Evolutionary conservation across 345 rosid species (phyloP).

Genomic region (Cochlearia excelsa): DNA sequence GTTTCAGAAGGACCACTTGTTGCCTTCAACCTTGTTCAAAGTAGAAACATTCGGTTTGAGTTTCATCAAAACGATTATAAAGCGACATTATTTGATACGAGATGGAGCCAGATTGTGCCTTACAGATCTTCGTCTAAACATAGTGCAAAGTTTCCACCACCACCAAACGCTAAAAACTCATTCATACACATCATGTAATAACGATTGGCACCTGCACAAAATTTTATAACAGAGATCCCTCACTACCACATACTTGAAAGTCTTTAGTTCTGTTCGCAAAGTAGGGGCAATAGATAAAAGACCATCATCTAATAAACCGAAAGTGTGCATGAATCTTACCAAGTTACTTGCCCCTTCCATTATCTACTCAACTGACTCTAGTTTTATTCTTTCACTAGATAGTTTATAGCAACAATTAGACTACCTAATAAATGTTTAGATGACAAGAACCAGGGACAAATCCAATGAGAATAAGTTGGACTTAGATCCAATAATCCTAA

Average conservation of each 20-base stretch:
- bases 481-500: no score
- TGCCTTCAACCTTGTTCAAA: constrained; percentile 65
- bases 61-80: background rate
- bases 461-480: constrained; percentile 5
- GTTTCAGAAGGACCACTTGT: constrained; percentile 88
- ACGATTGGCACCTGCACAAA: constrained; percentile 74
- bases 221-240: background rate
- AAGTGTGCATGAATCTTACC: background rate
- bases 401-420: constrained; percentile 1
- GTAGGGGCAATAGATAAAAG: background rate
- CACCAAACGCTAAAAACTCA: constrained; percentile 84
- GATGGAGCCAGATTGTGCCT: constrained; percentile 39
- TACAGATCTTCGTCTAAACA: constrained; percentile 83
- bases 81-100: background rate
- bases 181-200: constrained; percentile 80
- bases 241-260: constrained; percentile 5
- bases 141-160: constrained; percentile 84
- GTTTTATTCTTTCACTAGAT: constrained; percentile 7
- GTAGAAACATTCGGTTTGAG: constrained; percentile 6
- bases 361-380: background rate
- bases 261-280: background rate
- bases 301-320: background rate
- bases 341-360: constrained; percentile 14
- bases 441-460: background rate
- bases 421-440: constrained; percentile 2